Percentiles rank a stretch among this genome's conserved stretches.
These are phyloP conservation scores for Penicillium sclerotigenum DNA, from an alignment of 2,329 filamentous ascomycete genomes.

Conservation along the genomic window DNA sequence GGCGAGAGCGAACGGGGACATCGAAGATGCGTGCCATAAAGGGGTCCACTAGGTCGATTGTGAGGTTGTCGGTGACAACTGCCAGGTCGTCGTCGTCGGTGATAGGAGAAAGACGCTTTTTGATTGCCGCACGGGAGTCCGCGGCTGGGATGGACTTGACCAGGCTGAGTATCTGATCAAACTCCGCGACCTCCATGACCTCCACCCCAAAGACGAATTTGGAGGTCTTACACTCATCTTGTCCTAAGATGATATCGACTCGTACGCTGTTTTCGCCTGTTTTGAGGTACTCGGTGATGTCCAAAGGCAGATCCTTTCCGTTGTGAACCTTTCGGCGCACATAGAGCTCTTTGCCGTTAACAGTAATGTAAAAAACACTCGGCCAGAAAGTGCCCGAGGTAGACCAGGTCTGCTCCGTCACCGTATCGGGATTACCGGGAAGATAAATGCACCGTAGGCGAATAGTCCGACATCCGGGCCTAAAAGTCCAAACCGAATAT, in stretches of 20 bases:
- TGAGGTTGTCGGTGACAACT: constrained; percentile 57
- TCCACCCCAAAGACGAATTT: constrained; percentile 69
- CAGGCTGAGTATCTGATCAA: constrained; percentile 38
- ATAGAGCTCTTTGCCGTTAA: constrained; percentile 61
- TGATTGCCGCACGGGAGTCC: constrained; percentile 58
- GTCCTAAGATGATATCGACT: constrained; percentile 48
- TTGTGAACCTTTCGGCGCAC: constrained; percentile 67
- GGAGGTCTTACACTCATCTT: constrained; percentile 32
- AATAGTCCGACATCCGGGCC: constrained; percentile 58
- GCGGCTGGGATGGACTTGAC: constrained; percentile 45
- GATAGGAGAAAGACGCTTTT: constrained; percentile 44
- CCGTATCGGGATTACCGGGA: constrained; percentile 15
- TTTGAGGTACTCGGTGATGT: constrained; percentile 62
- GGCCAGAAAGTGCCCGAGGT: constrained; percentile 68
- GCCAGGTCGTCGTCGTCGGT: constrained; percentile 59
- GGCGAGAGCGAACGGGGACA: constrained; percentile 66
- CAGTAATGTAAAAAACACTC: constrained; percentile 61
- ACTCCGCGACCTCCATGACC: constrained; percentile 55
- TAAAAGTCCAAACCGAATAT: constrained; percentile 34
- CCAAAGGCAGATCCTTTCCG: constrained; percentile 70
- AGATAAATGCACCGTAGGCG: constrained; percentile 66
- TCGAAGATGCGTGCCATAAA: constrained; percentile 64
- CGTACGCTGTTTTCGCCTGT: constrained; percentile 61
- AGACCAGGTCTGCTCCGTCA: constrained; percentile 54
- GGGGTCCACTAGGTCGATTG: constrained; percentile 64